Percentiles rank a stretch among this genome's conserved stretches.
Conservation (phyloP, 116 monocot species). For the Cymodocea nodosa region DNA sequence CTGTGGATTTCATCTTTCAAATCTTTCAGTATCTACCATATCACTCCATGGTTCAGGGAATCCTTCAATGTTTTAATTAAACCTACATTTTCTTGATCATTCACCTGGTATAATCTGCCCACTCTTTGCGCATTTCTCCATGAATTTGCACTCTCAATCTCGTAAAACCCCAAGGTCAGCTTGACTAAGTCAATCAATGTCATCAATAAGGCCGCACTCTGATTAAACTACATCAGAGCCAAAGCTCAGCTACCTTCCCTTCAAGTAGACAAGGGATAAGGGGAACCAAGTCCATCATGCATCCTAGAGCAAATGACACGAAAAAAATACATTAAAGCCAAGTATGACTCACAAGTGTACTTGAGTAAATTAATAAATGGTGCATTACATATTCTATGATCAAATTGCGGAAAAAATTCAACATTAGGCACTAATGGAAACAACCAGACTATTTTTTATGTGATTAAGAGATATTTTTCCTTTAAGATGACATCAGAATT, state of each 20-base stretch:
- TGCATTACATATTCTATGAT: not conserved
- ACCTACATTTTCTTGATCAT: not conserved
- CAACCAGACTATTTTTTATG: too few relatives aligned
- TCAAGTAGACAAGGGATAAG: slow-evolving; percentile 65
- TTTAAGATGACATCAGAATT: too few relatives aligned
- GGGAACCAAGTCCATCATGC: slow-evolving; percentile 74
- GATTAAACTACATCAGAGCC: slow-evolving; percentile 85
- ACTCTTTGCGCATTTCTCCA: slow-evolving; percentile 62
- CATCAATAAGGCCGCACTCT: slow-evolving; percentile 33
- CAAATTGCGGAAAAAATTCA: too few relatives aligned
- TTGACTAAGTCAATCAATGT: slow-evolving; percentile 43
- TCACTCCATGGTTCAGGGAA: not conserved
- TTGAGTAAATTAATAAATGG: not conserved
- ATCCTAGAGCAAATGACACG: slow-evolving; percentile 22
- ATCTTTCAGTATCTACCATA: not conserved
- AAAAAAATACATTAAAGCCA: too few relatives aligned
- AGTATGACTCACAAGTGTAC: not conserved
- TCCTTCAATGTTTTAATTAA: not conserved
- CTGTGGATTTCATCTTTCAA: not conserved
- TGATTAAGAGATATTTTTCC: too few relatives aligned
- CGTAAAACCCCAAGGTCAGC: slow-evolving; percentile 48
- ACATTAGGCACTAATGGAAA: too few relatives aligned
- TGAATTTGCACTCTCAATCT: slow-evolving; percentile 88
- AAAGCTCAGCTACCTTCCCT: slow-evolving; percentile 72
- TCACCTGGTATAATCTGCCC: slow-evolving; percentile 17